These are phyloP conservation scores for Creolimax fragrantissima DNA, from an alignment of 78 protist genomes.

Conservation along the genomic window DNA sequence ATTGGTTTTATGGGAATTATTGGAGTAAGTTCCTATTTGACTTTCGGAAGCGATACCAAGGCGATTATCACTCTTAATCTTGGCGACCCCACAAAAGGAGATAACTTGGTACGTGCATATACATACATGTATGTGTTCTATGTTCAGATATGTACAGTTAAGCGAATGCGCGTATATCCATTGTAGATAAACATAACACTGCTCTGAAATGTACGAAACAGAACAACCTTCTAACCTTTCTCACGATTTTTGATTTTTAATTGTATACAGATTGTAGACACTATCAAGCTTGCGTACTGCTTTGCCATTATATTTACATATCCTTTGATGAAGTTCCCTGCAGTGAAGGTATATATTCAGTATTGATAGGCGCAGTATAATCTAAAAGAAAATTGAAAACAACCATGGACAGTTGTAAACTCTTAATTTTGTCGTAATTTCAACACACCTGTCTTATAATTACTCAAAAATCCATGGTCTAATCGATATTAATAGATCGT, in stretches of 20 bases:
- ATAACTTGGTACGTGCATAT: not conserved
- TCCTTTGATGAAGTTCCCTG: constrained; percentile 24
- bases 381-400: not conserved
- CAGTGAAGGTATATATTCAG: not conserved
- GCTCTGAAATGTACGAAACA: too few relatives aligned
- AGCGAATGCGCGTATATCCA: not conserved
- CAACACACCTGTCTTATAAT: too few relatives aligned
- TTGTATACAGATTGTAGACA: not conserved
- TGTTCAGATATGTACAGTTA: not conserved
- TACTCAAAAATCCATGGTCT: too few relatives aligned
- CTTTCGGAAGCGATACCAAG: constrained; percentile 8
- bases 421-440: too few relatives aligned
- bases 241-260: too few relatives aligned
- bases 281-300: constrained; percentile 5
- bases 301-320: constrained; percentile 17
- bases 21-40: not conserved
- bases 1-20: not conserved
- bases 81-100: constrained; percentile 2
- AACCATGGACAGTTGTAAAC: too few relatives aligned
- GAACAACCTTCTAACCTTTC: too few relatives aligned
- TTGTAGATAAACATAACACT: not conserved
- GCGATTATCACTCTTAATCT: constrained; percentile 26
- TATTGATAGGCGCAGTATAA: not conserved
- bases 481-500: too few relatives aligned
- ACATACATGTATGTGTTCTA: not conserved